Percentiles rank a stretch among this genome's conserved stretches.
Conservation (phyloP, 257 asterid genomes). For the Cruciata laevipes region DNA sequence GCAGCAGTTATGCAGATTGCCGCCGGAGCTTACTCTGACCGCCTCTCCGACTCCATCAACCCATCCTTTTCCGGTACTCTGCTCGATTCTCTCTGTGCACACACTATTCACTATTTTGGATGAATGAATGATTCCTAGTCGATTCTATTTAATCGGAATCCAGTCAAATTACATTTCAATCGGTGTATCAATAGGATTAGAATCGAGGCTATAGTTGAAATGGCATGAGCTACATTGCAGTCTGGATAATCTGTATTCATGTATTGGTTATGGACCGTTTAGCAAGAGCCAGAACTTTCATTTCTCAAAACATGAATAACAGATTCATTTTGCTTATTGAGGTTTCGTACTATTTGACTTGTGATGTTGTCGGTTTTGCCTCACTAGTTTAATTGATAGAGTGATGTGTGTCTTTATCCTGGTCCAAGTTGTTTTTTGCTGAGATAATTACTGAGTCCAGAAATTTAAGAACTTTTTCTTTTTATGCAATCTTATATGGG, state of each 20-base stretch:
- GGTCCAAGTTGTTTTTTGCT: background rate
- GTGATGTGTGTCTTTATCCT: background rate
- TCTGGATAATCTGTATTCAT: background rate
- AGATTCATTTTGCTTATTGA: background rate
- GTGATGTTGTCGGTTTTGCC: background rate
- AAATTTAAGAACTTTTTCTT: background rate
- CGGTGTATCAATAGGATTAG: background rate
- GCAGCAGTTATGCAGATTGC: constrained; percentile 1
- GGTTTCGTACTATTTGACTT: background rate
- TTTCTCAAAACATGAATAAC: background rate
- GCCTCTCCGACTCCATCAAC: background rate
- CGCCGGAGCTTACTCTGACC: background rate
- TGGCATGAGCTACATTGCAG: constrained; percentile 2
- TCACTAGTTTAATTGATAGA: background rate
- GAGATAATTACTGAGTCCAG: background rate
- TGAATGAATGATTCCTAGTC: background rate
- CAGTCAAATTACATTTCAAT: background rate
- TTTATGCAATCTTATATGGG: background rate
- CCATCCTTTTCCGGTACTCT: background rate
- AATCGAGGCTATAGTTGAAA: background rate
- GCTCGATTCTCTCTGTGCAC: background rate
- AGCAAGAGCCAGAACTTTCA: background rate
- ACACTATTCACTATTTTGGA: background rate
- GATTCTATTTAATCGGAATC: background rate
- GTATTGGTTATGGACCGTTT: background rate